phyloP scores from a whole-genome alignment of 768 basidiomycete genomes.

The Tephrocybe sp. region DNA sequence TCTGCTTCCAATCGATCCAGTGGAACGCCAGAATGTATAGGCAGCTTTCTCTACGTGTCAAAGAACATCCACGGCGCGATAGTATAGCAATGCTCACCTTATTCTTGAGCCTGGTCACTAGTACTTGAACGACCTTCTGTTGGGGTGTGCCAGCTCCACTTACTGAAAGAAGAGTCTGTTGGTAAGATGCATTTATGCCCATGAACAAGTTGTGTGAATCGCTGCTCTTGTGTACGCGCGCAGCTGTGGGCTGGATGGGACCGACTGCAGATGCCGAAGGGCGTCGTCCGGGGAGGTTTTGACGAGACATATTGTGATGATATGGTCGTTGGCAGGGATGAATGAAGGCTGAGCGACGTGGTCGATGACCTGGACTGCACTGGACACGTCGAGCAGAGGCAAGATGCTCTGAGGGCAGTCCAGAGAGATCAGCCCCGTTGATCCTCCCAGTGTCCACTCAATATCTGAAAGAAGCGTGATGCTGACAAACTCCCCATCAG shows the following conservation, averaged over 20 bases:
- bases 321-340: slow-evolving; percentile 2
- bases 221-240: slow-evolving; percentile 43
- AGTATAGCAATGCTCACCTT: slow-evolving; percentile 49
- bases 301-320: slow-evolving; percentile 12
- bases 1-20: slow-evolving; percentile 76
- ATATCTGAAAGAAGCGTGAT: slow-evolving; percentile 20
- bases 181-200: slow-evolving; percentile 19
- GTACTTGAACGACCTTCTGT: slow-evolving; percentile 76
- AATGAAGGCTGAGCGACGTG: not conserved
- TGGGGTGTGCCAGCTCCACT: slow-evolving; percentile 55
- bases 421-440: slow-evolving; percentile 24
- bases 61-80: slow-evolving; percentile 4
- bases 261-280: slow-evolving; percentile 59
- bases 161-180: slow-evolving; percentile 33
- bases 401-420: slow-evolving; percentile 14
- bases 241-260: slow-evolving; percentile 25
- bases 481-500: slow-evolving; percentile 23
- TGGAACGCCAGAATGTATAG: slow-evolving; percentile 76
- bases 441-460: slow-evolving; percentile 15
- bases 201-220: slow-evolving; percentile 52
- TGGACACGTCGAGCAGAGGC: slow-evolving; percentile 14
- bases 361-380: slow-evolving; percentile 8
- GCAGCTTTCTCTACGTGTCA: slow-evolving; percentile 52
- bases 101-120: slow-evolving; percentile 77
- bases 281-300: slow-evolving; percentile 50